Conservation (phyloP, 805 yeast genomes). For the Saccharomyces jurei region DNA sequence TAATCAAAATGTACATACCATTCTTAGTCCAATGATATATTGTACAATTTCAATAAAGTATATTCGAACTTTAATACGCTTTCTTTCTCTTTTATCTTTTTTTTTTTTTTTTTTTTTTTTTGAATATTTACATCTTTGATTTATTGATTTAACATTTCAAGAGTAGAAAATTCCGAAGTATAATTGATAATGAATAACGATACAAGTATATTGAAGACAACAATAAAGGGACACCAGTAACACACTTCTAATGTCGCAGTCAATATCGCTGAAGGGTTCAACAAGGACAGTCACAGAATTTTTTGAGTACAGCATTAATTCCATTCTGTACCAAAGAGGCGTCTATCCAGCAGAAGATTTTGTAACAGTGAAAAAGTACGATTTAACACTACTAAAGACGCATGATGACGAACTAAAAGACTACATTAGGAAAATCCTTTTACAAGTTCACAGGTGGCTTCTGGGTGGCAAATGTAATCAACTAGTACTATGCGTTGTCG, state of each 20-base stretch:
- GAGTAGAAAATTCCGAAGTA: neutral
- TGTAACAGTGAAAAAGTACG: conserved; percentile 68
- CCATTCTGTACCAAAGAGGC: conserved; percentile 80
- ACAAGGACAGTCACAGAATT: conserved; percentile 74
- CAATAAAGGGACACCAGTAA: neutral
- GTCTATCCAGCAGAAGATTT: conserved; percentile 86
- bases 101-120: conserved; percentile 12
- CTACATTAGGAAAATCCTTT: conserved; percentile 60
- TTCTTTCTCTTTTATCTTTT: too few relatives aligned
- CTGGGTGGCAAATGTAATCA: conserved; percentile 58
- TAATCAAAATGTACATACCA: neutral
- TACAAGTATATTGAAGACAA: neutral
- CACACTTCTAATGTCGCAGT: conserved; percentile 8
- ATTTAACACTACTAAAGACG: conserved; percentile 61
- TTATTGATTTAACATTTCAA: neutral
- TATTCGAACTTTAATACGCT: neutral
- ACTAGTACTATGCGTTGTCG: conserved; percentile 64
- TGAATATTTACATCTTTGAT: neutral
- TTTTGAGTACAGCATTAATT: conserved; percentile 72
- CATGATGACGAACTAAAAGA: conserved; percentile 66
- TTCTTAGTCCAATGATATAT: neutral
- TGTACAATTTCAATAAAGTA: neutral
- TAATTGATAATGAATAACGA: neutral
- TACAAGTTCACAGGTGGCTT: conserved; percentile 69
- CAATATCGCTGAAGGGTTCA: conserved; percentile 60